Percentiles rank a stretch among this genome's conserved stretches.
These are phyloP conservation scores for Atkinsonella hypoxylon DNA, from an alignment of 2,329 filamentous ascomycete species.

Conservation along the genomic window DNA sequence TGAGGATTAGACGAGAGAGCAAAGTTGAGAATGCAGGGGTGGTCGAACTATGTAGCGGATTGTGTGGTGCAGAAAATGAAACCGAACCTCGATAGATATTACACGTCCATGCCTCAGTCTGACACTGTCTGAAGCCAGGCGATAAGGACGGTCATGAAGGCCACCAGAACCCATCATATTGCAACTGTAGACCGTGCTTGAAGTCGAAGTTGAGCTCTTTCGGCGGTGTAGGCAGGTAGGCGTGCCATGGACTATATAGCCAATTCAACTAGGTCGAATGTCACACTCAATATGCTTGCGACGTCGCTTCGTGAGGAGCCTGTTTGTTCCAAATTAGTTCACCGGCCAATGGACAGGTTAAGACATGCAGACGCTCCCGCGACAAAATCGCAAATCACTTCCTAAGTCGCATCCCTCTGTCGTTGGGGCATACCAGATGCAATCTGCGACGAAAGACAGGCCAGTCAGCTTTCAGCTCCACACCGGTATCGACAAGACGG, in stretches of 20 bases:
- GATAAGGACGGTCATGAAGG: slow-evolving; percentile 23
- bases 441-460: slow-evolving; percentile 50
- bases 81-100: no score
- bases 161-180: slow-evolving; percentile 36
- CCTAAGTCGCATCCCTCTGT: slow-evolving; percentile 42
- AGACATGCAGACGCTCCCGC: slow-evolving; percentile 22
- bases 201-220: slow-evolving; percentile 34
- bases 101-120: no score
- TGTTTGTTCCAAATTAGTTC: slow-evolving; percentile 13
- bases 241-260: slow-evolving; percentile 43
- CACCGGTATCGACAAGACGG: slow-evolving; percentile 50
- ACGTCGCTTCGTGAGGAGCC: slow-evolving; percentile 45
- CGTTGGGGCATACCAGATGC: slow-evolving; percentile 54
- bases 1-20: no score
- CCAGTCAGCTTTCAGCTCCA: slow-evolving; percentile 57
- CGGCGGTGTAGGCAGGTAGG: slow-evolving; percentile 32
- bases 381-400: slow-evolving; percentile 47
- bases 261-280: slow-evolving; percentile 37
- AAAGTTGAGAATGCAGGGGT: no score
- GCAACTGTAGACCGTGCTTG: slow-evolving; percentile 32
- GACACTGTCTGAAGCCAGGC: neutral
- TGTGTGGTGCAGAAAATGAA: no score
- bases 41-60: no score
- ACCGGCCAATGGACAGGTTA: no score
- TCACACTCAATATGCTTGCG: slow-evolving; percentile 51